phyloP scores from a whole-genome alignment of 495 filamentous ascomycete genomes.

The Aspergillus sclerotiicarbonarius region DNA sequence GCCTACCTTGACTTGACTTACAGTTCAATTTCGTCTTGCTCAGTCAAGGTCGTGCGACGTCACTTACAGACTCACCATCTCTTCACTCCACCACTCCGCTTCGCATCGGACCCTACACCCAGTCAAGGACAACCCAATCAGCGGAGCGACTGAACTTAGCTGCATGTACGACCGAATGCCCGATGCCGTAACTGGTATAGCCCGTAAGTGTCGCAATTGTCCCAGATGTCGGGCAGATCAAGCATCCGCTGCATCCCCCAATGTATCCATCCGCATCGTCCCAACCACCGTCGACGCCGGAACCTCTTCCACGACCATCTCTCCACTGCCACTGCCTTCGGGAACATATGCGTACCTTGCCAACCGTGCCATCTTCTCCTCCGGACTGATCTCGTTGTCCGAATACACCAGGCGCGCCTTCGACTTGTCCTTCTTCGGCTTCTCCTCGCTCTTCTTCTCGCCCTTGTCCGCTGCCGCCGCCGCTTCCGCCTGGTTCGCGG shows the following conservation, averaged over 20 bases:
- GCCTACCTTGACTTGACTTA: slow-evolving; percentile 20
- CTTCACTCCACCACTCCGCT: background rate
- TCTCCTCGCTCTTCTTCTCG: slow-evolving; percentile 64
- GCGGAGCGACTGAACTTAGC: slow-evolving; percentile 44
- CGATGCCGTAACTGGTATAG: background rate
- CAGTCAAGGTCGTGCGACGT: background rate
- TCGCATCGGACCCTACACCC: background rate
- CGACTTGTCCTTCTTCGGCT: slow-evolving; percentile 62
- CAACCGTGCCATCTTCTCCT: slow-evolving; percentile 81
- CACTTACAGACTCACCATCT: background rate
- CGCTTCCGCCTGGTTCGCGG: slow-evolving; percentile 36
- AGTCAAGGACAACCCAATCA: background rate
- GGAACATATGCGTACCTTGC: slow-evolving; percentile 72
- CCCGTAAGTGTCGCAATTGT: no score
- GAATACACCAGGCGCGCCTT: slow-evolving; percentile 75
- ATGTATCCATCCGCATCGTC: slow-evolving; percentile 33
- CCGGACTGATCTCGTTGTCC: slow-evolving; percentile 74
- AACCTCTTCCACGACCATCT: slow-evolving; percentile 38
- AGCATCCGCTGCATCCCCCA: slow-evolving; percentile 34
- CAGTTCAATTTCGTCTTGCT: background rate
- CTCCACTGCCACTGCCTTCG: no score
- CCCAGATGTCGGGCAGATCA: no score
- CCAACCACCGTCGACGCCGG: slow-evolving; percentile 37
- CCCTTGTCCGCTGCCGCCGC: slow-evolving; percentile 30
- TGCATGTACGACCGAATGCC: slow-evolving; percentile 14